A percentile compares a stretch with the other conserved stretches of the same genome.
Evolutionary conservation across 257 asterid species (phyloP).

Genomic region (Mentha longifolia): DNA sequence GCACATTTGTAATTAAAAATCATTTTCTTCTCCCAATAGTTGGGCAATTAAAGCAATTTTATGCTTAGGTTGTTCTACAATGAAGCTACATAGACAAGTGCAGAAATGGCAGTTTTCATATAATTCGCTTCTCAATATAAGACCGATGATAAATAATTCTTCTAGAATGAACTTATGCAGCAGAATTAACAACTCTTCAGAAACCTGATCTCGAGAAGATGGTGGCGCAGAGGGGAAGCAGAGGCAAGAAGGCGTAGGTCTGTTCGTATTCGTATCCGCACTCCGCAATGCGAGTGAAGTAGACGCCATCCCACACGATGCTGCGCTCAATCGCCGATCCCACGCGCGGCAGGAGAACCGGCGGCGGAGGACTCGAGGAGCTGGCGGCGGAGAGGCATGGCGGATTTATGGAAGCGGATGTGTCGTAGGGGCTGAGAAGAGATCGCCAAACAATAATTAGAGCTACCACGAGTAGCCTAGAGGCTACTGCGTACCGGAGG

Average conservation of each 20-base stretch:
- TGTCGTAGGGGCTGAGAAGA: slow-evolving; percentile 76
- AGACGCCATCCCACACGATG: slow-evolving; percentile 93
- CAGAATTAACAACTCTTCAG: background rate
- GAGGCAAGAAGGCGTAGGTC: slow-evolving; percentile 84
- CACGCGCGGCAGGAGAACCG: slow-evolving; percentile 54
- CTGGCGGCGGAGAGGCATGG: slow-evolving; percentile 57
- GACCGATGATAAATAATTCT: background rate
- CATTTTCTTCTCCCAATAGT: slow-evolving; percentile 14
- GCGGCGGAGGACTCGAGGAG: slow-evolving; percentile 35
- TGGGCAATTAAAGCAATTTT: background rate
- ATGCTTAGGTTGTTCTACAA: background rate
- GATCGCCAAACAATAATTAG: slow-evolving; percentile 71
- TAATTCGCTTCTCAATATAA: background rate
- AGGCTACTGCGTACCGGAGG: slow-evolving; percentile 53
- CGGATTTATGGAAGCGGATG: slow-evolving; percentile 81
- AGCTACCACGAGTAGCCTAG: slow-evolving; percentile 52
- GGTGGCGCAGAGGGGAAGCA: slow-evolving; percentile 82
- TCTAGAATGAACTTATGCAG: background rate
- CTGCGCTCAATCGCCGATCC: slow-evolving; percentile 72
- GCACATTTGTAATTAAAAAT: slow-evolving; percentile 36
- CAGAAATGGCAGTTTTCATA: background rate
- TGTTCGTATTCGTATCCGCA: slow-evolving; percentile 98
- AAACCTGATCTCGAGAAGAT: slow-evolving; percentile 74
- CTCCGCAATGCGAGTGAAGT: slow-evolving; percentile 77
- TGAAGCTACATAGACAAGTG: background rate